Conservation (phyloP, 495 filamentous ascomycete species). For the Neurospora sp. region DNA sequence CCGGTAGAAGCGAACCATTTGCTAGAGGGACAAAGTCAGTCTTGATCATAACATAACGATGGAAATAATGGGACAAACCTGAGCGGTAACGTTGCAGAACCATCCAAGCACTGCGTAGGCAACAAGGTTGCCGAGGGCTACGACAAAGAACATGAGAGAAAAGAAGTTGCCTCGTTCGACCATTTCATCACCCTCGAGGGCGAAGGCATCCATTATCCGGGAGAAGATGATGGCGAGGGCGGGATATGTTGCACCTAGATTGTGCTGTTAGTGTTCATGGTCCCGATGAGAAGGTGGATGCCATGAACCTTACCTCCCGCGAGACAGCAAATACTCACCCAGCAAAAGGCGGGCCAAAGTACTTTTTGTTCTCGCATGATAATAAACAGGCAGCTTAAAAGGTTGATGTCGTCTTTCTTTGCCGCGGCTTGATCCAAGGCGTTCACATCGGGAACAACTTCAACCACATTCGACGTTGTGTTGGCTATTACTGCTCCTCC, state of each 20-base stretch:
- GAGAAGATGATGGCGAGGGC: constrained; percentile 25
- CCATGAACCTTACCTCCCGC: constrained; percentile 8
- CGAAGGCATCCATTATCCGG: constrained; percentile 21
- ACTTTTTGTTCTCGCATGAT: constrained; percentile 27
- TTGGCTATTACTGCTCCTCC: constrained; percentile 17
- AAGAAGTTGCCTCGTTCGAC: constrained; percentile 35
- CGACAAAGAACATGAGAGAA: constrained; percentile 46
- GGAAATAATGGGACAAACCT: constrained; percentile 4
- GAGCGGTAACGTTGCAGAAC: constrained; percentile 31
- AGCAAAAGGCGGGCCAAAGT: constrained; percentile 20
- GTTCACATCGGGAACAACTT: constrained; percentile 10
- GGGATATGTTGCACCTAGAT: constrained; percentile 22
- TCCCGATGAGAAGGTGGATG: background rate
- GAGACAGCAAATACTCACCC: constrained; percentile 14
- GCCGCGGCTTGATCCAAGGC: background rate
- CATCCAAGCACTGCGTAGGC: constrained; percentile 35
- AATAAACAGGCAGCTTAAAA: constrained; percentile 30
- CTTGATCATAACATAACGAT: background rate
- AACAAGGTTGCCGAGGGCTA: constrained; percentile 32
- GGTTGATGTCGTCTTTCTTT: constrained; percentile 9
- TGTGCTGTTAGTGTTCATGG: background rate
- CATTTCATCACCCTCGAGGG: constrained; percentile 11
- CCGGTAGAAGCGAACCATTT: constrained; percentile 38
- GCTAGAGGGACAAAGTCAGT: constrained; percentile 8
- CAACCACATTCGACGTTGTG: constrained; percentile 20